These are phyloP conservation scores for Thecaphora thlaspeos DNA, from an alignment of 1,284 basidiomycete genomes.

Conservation along the genomic window DNA sequence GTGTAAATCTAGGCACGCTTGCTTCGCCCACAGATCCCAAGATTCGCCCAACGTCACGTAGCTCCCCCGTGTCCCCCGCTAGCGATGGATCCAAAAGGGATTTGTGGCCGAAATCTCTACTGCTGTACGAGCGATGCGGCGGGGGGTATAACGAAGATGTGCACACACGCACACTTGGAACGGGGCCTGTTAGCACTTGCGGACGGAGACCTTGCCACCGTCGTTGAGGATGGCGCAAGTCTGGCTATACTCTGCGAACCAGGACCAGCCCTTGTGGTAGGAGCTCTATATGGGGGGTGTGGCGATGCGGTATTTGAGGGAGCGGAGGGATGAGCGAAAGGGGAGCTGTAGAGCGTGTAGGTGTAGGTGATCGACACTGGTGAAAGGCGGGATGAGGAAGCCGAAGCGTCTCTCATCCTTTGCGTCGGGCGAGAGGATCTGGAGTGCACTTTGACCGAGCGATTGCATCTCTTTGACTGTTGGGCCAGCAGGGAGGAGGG, in stretches of 20 bases:
- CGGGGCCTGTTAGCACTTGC: conserved; percentile 32
- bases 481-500: neutral
- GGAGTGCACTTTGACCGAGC: neutral
- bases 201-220: conserved; percentile 63
- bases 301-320: conserved; percentile 66
- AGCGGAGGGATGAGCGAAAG: conserved; percentile 62
- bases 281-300: conserved; percentile 27
- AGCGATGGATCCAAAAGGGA: too few relatives aligned
- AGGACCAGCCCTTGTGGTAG: conserved; percentile 69
- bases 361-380: conserved; percentile 75
- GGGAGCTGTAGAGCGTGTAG: conserved; percentile 74
- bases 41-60: too few relatives aligned
- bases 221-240: conserved; percentile 66
- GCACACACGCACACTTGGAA: too few relatives aligned
- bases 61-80: too few relatives aligned
- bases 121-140: too few relatives aligned
- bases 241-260: conserved; percentile 73
- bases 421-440: neutral
- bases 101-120: too few relatives aligned
- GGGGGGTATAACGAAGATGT: too few relatives aligned
- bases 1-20: too few relatives aligned
- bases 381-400: conserved; percentile 70
- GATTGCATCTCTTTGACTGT: neutral
- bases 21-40: too few relatives aligned
- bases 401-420: conserved; percentile 37